Conservation (phyloP, 78 protist genomes). For the Thecamonas trahens region DNA sequence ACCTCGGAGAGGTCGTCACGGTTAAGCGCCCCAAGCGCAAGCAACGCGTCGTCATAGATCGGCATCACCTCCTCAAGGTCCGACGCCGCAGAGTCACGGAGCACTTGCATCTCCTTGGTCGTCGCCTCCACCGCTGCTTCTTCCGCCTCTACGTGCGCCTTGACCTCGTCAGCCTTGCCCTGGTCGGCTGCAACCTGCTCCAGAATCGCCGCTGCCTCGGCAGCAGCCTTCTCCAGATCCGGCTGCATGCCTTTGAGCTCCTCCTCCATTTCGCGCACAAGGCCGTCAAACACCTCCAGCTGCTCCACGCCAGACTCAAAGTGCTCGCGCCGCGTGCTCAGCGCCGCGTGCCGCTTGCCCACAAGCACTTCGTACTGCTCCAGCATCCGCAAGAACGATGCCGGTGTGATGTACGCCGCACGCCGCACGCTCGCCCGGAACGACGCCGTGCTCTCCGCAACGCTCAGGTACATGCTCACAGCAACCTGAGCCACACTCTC, state of each 20-base stretch:
- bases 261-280: conserved; percentile 44
- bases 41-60: conserved; percentile 41
- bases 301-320: conserved; percentile 58
- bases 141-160: conserved; percentile 3
- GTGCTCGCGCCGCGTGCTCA: not conserved
- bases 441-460: too few relatives aligned
- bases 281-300: conserved; percentile 34
- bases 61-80: conserved; percentile 73
- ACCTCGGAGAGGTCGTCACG: conserved; percentile 48
- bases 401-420: conserved; percentile 84
- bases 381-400: conserved; percentile 69
- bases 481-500: conserved; percentile 56
- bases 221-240: conserved; percentile 43
- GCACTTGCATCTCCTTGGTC: conserved; percentile 41
- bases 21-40: conserved; percentile 51
- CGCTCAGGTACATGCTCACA: not conserved
- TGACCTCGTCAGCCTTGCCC: conserved; percentile 21
- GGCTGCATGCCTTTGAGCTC: conserved; percentile 51
- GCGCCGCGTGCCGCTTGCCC: not conserved
- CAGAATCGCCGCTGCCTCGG: conserved; percentile 49
- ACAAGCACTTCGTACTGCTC: conserved; percentile 38
- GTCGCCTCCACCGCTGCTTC: conserved; percentile 23
- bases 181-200: conserved; percentile 35
- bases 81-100: conserved; percentile 28
- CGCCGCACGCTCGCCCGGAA: too few relatives aligned